Evolutionary conservation across 1,139 yeast species (phyloP).

Genomic region (Debaryomycetaceae sp.): DNA sequence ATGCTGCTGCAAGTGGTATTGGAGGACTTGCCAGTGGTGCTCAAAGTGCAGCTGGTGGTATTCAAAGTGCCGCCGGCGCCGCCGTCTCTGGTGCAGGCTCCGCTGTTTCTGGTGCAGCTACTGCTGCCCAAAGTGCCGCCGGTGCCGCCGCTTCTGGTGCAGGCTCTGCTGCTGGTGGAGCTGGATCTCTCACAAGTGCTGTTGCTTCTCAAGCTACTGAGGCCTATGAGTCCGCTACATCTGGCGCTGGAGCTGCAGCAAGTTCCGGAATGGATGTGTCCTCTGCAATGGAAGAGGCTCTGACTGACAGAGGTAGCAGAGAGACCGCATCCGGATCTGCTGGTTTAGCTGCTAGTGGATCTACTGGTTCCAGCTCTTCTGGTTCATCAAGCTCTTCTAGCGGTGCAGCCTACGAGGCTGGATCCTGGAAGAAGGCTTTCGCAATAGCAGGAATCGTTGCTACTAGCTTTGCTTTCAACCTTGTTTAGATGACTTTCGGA

Average conservation of each 20-base stretch:
- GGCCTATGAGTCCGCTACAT: not conserved
- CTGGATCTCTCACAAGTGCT: slow-evolving; percentile 12
- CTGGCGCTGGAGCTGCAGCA: slow-evolving; percentile 8
- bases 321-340: slow-evolving; percentile 11
- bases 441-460: slow-evolving; percentile 39
- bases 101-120: slow-evolving; percentile 13
- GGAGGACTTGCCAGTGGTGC: not conserved
- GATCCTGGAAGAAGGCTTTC: slow-evolving; percentile 41
- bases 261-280: slow-evolving; percentile 11
- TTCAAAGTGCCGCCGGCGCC: slow-evolving; percentile 4
- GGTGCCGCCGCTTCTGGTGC: slow-evolving; percentile 19
- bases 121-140: slow-evolving; percentile 13
- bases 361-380: slow-evolving; percentile 11
- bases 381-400: slow-evolving; percentile 5
- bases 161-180: slow-evolving; percentile 12
- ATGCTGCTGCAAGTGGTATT: slow-evolving; percentile 3
- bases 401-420: slow-evolving; percentile 14
- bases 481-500: slow-evolving; percentile 15
- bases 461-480: slow-evolving; percentile 32
- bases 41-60: slow-evolving; percentile 7
- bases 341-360: slow-evolving; percentile 12
- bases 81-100: slow-evolving; percentile 8
- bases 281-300: slow-evolving; percentile 14
- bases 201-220: slow-evolving; percentile 7
- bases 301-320: slow-evolving; percentile 8